Percentiles rank a stretch among this genome's conserved stretches.
These are phyloP conservation scores for Condylostoma magnum DNA, from an alignment of 169 alveolate genomes.

Conservation along the genomic window DNA sequence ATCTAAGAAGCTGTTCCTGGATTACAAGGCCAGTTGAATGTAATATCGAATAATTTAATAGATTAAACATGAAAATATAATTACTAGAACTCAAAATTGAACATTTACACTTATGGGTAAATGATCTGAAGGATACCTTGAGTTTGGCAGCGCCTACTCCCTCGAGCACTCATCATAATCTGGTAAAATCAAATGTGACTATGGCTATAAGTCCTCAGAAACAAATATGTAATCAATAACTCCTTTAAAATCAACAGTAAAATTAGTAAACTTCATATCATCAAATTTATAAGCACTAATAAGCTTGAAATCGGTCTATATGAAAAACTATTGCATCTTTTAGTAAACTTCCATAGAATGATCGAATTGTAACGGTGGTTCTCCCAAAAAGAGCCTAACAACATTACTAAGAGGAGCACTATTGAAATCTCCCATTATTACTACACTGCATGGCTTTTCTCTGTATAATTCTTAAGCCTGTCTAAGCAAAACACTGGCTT, in stretches of 20 bases:
- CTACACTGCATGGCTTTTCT: not conserved
- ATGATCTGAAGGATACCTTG: constrained; percentile 13
- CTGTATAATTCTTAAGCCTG: not conserved
- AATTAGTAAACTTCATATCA: constrained; percentile 2
- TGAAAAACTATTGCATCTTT: not conserved
- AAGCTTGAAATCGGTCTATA: not conserved
- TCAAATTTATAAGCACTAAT: not conserved
- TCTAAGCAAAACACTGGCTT: not conserved
- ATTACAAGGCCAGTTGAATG: too few relatives aligned
- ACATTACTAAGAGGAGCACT: not conserved
- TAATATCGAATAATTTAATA: too few relatives aligned
- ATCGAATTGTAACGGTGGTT: not conserved
- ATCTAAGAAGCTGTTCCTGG: too few relatives aligned
- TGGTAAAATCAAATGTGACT: not conserved
- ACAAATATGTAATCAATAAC: not conserved
- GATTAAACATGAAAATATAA: too few relatives aligned
- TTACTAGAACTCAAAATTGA: too few relatives aligned
- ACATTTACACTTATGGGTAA: too few relatives aligned
- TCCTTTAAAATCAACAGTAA: not conserved
- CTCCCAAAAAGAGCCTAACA: not conserved
- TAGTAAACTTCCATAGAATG: not conserved
- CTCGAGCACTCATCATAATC: not conserved
- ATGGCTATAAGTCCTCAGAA: not conserved
- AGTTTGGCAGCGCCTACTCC: not conserved
- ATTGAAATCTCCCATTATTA: not conserved